Conservation (phyloP, 805 yeast species). For the Candida golubevii region DNA sequence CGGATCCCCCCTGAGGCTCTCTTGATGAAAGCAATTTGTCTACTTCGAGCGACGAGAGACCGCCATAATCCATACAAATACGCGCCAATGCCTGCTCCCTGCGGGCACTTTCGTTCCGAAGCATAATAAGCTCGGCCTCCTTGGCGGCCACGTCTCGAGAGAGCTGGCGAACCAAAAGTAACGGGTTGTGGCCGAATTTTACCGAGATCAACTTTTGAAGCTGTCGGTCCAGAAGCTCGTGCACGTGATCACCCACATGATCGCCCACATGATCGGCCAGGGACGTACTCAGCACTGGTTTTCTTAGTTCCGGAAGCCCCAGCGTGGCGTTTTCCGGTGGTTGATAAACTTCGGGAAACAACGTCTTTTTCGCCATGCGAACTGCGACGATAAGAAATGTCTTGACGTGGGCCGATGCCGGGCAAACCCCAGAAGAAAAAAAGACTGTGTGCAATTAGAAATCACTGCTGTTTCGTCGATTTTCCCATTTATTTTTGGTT, state of each 20-base stretch:
- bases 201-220: slow-evolving; percentile 19
- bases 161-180: slow-evolving; percentile 40
- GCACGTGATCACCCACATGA: slow-evolving; percentile 9
- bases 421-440: too few species aligned
- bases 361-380: slow-evolving; percentile 1
- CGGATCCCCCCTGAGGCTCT: too few species aligned
- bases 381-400: too few species aligned
- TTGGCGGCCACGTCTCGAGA: slow-evolving; percentile 45
- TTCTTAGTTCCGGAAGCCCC: too few species aligned
- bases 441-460: too few species aligned
- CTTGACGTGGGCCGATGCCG: too few species aligned
- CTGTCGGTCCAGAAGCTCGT: slow-evolving; percentile 20
- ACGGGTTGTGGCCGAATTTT: slow-evolving; percentile 25
- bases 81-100: slow-evolving; percentile 32
- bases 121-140: slow-evolving; percentile 42
- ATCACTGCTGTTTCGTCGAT: too few species aligned
- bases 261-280: background rate
- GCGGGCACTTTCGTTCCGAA: slow-evolving; percentile 29
- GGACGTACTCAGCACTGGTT: too few species aligned
- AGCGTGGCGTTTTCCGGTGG: too few species aligned
- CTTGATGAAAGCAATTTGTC: slow-evolving; percentile 14
- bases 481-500: too few species aligned
- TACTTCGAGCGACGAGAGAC: slow-evolving; percentile 31
- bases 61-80: slow-evolving; percentile 34
- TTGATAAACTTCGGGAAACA: slow-evolving; percentile 1